Base-by-base conservation (phyloP, 805 yeast genomes). In the Barnettozyma botsteinii region DNA sequence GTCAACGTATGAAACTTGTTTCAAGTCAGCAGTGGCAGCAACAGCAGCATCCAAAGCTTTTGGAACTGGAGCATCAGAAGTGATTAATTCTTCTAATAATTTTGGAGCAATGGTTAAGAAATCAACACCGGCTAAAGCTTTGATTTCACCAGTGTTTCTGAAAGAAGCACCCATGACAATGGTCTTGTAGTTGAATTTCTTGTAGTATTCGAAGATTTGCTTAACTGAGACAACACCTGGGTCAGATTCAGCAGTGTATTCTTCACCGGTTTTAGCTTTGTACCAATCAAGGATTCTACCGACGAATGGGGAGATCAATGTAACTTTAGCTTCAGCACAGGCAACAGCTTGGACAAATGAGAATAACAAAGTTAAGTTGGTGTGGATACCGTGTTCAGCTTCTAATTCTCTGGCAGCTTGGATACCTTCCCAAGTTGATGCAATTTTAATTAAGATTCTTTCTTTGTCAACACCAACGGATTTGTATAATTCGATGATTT, bases 81-180 rank as follows among this genome's bases (percentile, higher is more conserved):
- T 81, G 65, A 77, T 64, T 62, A 91, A 78, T 69, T 85, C 83
- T 69, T 91, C 96, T 66, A 93, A 80, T 59, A 93, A 75, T 62
- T 75, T 77, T 64, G 98, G 98, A 56, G 98, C 75, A 59, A 93
- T 88, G 62, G 99, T 93, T 70, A 93, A 75, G 79, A 72, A 88
- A 67, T 93, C 99, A 62, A 86, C 81, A 67, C 99, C 99, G 45
- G 98, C 97, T 57, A 93, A 75, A 56, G 94, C 96, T 69, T 81
- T 83, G 70, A 93, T 86, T 73, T 91, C 98, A 55, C 88, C 96
- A 48, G 72, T 67, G 76, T 89, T 93, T 81, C 99, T 91, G 88
- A 93, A 91, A 45, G 98, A 91, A 46, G 99, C 99, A 70, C 98
- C 99, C 99, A 93, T 93, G 62, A 93, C 98, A 63, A 93, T 89